Evolutionary conservation across 2,329 filamentous ascomycete species (phyloP).

Genomic region (Diaporthe destruens): DNA sequence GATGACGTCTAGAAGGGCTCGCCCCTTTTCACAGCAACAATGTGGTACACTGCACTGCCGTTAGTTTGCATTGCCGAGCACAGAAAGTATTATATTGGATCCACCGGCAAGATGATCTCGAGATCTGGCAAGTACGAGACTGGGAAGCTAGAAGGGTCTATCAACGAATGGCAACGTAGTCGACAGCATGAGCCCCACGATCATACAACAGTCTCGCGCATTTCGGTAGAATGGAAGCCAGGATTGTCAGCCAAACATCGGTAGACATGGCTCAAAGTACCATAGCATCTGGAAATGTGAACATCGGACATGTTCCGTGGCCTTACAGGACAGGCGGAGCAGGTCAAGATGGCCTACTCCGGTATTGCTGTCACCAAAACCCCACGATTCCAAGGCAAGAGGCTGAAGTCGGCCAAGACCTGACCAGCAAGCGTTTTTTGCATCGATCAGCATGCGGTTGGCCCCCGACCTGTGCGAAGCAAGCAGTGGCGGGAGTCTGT

Average conservation of each 20-base stretch:
- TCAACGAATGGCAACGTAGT: background rate
- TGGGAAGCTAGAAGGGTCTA: background rate
- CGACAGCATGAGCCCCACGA: background rate
- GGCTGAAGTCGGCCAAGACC: background rate
- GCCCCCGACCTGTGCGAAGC: background rate
- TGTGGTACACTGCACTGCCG: constrained; percentile 3
- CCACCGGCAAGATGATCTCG: constrained; percentile 10
- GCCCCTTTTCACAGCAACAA: constrained; percentile 20
- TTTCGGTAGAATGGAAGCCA: background rate
- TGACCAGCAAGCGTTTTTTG: background rate
- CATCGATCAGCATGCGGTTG: background rate
- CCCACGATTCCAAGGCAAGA: background rate
- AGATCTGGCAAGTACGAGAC: background rate
- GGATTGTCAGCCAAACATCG: background rate
- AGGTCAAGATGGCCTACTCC: background rate
- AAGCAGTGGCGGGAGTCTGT: background rate
- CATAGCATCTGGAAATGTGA: background rate
- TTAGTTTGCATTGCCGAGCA: constrained; percentile 12
- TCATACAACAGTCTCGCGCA: background rate
- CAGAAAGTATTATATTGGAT: background rate
- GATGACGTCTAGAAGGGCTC: constrained; percentile 25
- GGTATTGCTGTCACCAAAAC: background rate
- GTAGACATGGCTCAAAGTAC: background rate
- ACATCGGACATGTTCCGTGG: constrained; percentile 23
- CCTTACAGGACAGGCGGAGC: background rate